Base-by-base conservation (phyloP, 768 basidiomycete genomes). In the Pleurotus cornucopiae region DNA sequence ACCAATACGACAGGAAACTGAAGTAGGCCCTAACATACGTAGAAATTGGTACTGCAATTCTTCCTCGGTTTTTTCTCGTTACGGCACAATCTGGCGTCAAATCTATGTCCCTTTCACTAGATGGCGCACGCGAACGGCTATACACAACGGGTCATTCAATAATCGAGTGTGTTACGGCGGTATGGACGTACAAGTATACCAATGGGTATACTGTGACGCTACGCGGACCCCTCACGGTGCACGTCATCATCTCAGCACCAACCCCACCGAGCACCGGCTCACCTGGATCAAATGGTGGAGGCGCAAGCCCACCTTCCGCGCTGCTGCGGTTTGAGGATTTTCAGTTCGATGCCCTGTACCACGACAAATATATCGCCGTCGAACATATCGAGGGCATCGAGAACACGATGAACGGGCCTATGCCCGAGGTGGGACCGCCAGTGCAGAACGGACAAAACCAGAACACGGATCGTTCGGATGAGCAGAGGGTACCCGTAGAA, bases 71-170 rank as follows among this genome's bases (percentile, higher is more conserved):
- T 71, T 91, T 92, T 73, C 79, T 90, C 30, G 89, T 91, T 16
- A 91, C 89, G 0, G 86, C 86, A 2, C 88, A 90, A 66, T 89
- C 91, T 3, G 91, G 91, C 23, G 91, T 93, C 51, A 85, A 85
- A 60, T 88, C 88, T 4, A 92, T 93, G 88, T 79, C 83, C 12
- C 69, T 93, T n/a, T 80, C 83, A 1, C 74, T 93, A 20, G 88
- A 91, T 63, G 88, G 87, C 40, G 89, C 86, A 1, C 81, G 85
- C 12, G 91, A 94, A 64, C 77, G 88, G 55, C 55, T 74, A 4
- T 75, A 66, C 54, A 63, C 65, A 2, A 71, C 70, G n/a, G 71
- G 79, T 6, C 78, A 77, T 54, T 75, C 76, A 52, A 69, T 86
- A 55, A 79, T 93, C 13, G 89, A 92, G 67, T 91, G 89, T 61